Conservation (phyloP, 495 filamentous ascomycete genomes). For the Podospora australis region DNA sequence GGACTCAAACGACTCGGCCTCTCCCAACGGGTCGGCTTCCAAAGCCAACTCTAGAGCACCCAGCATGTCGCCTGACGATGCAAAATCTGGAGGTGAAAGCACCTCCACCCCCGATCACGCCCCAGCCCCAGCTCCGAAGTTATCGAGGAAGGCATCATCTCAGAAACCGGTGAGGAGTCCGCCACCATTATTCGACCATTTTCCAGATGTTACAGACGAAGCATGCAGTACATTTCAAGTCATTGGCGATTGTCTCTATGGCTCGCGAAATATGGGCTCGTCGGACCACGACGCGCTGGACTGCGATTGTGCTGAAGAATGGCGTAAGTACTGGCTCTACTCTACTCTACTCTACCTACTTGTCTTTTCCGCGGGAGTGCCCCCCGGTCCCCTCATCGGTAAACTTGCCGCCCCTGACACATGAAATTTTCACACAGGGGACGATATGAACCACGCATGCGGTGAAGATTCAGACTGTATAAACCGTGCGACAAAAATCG, state of each 20-base stretch:
- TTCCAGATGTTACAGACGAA: conserved; percentile 68
- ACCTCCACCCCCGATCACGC: conserved; percentile 34
- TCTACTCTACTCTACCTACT: conserved; percentile 15
- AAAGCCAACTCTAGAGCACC: conserved; percentile 31
- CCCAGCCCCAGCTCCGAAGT: conserved; percentile 59
- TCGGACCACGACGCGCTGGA: conserved; percentile 87
- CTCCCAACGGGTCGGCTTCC: conserved; percentile 31
- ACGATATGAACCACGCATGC: conserved; percentile 74
- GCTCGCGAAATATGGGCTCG: conserved; percentile 78
- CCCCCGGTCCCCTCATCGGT: conserved; percentile 9
- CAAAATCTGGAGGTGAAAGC: conserved; percentile 36
- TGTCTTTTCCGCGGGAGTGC: background rate
- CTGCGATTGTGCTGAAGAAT: conserved; percentile 92
- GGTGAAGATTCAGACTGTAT: conserved; percentile 98
- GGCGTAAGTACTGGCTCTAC: conserved; percentile 98
- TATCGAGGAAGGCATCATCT: conserved; percentile 66
- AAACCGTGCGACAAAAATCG: conserved; percentile 96
- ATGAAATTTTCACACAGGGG: conserved; percentile 44
- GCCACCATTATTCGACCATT: conserved; percentile 58
- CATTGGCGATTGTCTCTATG: conserved; percentile 78
- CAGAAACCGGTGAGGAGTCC: conserved; percentile 58
- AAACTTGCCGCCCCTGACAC: conserved; percentile 14
- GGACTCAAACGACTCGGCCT: conserved; percentile 27
- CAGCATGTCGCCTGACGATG: conserved; percentile 39
- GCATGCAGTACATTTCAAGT: conserved; percentile 71